A percentile compares a stretch with the other conserved stretches of the same genome.
Conservation (phyloP, 768 basidiomycete species). For the Neoboletus subvelutipes region DNA sequence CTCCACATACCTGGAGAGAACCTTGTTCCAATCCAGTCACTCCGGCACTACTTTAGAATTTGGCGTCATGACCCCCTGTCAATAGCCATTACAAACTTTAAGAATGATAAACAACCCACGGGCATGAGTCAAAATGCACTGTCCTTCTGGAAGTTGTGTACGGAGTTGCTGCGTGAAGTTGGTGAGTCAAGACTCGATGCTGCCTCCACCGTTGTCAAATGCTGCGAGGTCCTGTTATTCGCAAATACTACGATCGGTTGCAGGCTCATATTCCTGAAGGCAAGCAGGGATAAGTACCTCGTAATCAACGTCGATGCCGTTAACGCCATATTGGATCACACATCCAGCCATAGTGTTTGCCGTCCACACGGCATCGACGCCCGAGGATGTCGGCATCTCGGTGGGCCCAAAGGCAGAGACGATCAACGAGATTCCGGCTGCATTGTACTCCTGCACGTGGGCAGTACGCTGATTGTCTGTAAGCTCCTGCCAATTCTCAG, state of each 20-base stretch:
- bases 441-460: slow-evolving; percentile 47
- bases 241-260: not conserved
- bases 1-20: slow-evolving; percentile 20
- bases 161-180: slow-evolving; percentile 33
- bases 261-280: not conserved
- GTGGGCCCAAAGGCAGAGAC: slow-evolving; percentile 54
- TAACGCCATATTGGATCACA: slow-evolving; percentile 47
- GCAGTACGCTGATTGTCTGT: slow-evolving; percentile 38
- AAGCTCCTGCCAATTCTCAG: slow-evolving; percentile 44
- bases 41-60: not conserved
- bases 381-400: slow-evolving; percentile 41
- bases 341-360: slow-evolving; percentile 46
- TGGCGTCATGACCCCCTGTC: too few species aligned
- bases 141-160: slow-evolving; percentile 29
- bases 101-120: slow-evolving; percentile 21
- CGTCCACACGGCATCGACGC: slow-evolving; percentile 37
- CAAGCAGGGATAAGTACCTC: slow-evolving; percentile 29
- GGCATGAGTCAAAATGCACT: slow-evolving; percentile 36
- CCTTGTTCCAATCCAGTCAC: slow-evolving; percentile 1
- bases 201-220: slow-evolving; percentile 36
- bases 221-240: slow-evolving; percentile 31
- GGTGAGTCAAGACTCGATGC: slow-evolving; percentile 36
- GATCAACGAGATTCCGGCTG: slow-evolving; percentile 57
- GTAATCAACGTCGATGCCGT: slow-evolving; percentile 57
- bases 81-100: not conserved